Evolutionary conservation across 2,329 filamentous ascomycete genomes (phyloP), one percentile per base, ranked within the genome.

Genomic region (Stagonosporopsis chrysanthemi): DNA sequence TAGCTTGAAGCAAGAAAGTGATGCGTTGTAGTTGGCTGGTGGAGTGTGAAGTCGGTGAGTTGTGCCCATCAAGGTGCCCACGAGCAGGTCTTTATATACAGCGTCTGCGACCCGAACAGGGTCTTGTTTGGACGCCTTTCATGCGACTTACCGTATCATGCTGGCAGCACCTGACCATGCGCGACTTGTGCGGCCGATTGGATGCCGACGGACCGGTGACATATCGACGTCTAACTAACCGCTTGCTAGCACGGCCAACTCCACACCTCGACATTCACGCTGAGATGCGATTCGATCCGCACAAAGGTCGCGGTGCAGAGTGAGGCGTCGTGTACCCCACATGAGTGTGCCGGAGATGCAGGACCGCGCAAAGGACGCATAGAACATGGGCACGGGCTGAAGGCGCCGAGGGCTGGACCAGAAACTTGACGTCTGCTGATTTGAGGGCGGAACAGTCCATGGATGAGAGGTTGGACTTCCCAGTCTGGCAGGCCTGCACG

Each of bases 51-150:
- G 56, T 43, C 39, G 43, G 48, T 52, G 53, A 50, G 52, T 51
- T 58, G 58, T 56, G 54, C n/a, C 58, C 66, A 68, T 68, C 66
- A 68, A 58, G 66, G 66, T 68, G 63, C 64, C 60, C 59, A 54
- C 48, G 49, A 43, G 50, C 41, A 44, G 39, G 26, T 29, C 48
- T 46, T 61, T 65, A 64, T 64, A 64, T 65, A 65, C 49, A 58
- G 43, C 44, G 19, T 38, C 33, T 31, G n/a, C 17, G 15, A 7
- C 26, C 23, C 9, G n/a, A 2, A n/a, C 1, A 12, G 15, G 45
- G 6, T 7, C 9, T 23, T 41, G 17, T 54, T 31, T 47, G 38
- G 43, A 42, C 36, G 44, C 22, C 38, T 48, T 14, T 8, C 39
- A 33, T 36, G 26, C 26, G 29, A 6, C 44, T 31, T 12, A 22